phyloP scores from a whole-genome alignment of 345 rosid genomes.

The Cardiospermum halicacabum region DNA sequence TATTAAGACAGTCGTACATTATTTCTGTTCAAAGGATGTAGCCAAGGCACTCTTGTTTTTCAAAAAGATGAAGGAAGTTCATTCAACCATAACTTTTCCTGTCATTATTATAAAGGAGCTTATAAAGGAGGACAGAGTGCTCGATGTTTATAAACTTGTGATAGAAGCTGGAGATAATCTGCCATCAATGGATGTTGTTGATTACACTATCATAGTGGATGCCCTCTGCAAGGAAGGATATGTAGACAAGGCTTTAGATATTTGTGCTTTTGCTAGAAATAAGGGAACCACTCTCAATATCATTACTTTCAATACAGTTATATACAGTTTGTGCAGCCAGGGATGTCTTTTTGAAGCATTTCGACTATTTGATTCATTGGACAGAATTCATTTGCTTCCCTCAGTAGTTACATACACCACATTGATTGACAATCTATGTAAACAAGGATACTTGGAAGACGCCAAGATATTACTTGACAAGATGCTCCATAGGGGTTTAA shows the following conservation, averaged over 20 bases:
- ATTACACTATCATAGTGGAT: slow-evolving; percentile 51
- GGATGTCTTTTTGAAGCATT: slow-evolving; percentile 88
- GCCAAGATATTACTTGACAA: slow-evolving; percentile 53
- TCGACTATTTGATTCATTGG: slow-evolving; percentile 76
- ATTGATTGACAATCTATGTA: slow-evolving; percentile 64
- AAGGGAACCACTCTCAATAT: slow-evolving; percentile 51
- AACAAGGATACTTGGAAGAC: slow-evolving; percentile 59
- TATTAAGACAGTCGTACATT: slow-evolving; percentile 30
- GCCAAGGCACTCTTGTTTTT: slow-evolving; percentile 31
- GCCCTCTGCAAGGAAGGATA: slow-evolving; percentile 76
- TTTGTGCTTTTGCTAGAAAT: slow-evolving; percentile 52
- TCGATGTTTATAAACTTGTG: slow-evolving; percentile 61
- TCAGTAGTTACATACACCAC: slow-evolving; percentile 57
- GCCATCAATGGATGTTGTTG: slow-evolving; percentile 51
- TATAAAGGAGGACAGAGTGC: slow-evolving; percentile 40
- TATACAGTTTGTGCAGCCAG: slow-evolving; percentile 65
- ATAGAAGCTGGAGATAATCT: slow-evolving; percentile 34
- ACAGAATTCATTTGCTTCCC: slow-evolving; percentile 49
- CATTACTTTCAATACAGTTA: slow-evolving; percentile 63
- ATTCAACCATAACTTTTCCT: slow-evolving; percentile 29
- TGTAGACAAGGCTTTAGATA: slow-evolving; percentile 49
- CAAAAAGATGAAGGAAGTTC: slow-evolving; percentile 29
- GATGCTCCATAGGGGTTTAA: slow-evolving; percentile 48
- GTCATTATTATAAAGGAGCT: slow-evolving; percentile 41
- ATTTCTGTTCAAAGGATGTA: slow-evolving; percentile 43